Base-by-base conservation (phyloP, 176 grass and related monocot species). In the Avena atlantica region DNA sequence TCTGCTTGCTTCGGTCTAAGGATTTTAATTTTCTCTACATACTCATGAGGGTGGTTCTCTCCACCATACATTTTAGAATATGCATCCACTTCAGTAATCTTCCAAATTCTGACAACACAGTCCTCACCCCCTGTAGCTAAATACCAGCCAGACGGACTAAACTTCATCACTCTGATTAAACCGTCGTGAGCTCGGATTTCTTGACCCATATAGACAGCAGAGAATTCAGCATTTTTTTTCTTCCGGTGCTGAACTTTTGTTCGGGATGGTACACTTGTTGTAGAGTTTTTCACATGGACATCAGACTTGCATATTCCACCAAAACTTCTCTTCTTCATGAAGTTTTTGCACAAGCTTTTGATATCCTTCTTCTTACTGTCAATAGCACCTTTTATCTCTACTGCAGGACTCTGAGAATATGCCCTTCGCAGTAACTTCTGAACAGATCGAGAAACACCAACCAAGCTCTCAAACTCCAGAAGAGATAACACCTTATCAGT, bases 101-200 rank as follows among this genome's bases (percentile, higher is more conserved):
- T 83, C 97, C 97, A 99, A 48, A 96, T 87, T 31, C 88, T 78
- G 7, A 91, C 79, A 83, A 89, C 62, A 64, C 88, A 94, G 88
- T 99, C 97, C 79, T 99, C 94, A 78, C 97, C 97, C 55, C 85
- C 97, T 24, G 77, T 99, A 53, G 97, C 97, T 29, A 96, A 80
- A 91, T 99, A 94, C 90, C 85, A 92, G 52, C 97, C 97, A 84
- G 90, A 92, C 29, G 87, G 85, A 70, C 92, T 90, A 78, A 99
- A 99, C 76, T 99, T 94, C 89, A 96, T 93, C 27, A 86, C 87
- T 57, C 77, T 87, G 85, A 99, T 96, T 79, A 89, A 83, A 69
- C 97, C 97, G 56, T 99, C 91, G 45, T 99, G 97, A 34, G 94
- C 97, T 73, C 84, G 86, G 64, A 99, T 94, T 93, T 99, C 92